Conservation (phyloP, 108 stramenopile genomes). For the Pseudonitzschia multiseries region DNA sequence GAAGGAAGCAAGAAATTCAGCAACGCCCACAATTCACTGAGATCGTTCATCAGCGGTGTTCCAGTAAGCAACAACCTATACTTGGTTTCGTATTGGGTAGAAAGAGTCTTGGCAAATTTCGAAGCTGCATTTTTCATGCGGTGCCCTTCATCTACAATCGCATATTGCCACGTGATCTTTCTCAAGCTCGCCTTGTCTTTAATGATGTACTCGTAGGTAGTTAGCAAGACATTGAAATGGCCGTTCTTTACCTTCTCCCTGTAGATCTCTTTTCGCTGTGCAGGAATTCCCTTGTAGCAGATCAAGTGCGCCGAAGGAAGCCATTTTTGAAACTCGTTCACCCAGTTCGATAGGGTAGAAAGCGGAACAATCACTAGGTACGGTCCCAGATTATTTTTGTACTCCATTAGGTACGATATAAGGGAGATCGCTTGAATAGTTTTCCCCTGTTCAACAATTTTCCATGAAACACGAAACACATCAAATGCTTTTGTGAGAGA, state of each 20-base stretch:
- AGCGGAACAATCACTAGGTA: slow-evolving; percentile 92
- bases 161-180: slow-evolving; percentile 84
- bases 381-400: slow-evolving; percentile 77
- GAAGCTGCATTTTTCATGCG: slow-evolving; percentile 81
- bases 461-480: neutral
- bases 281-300: slow-evolving; percentile 77
- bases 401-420: slow-evolving; percentile 86
- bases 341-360: slow-evolving; percentile 90
- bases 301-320: slow-evolving; percentile 61
- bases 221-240: slow-evolving; percentile 88
- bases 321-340: slow-evolving; percentile 85
- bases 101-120: slow-evolving; percentile 70
- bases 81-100: slow-evolving; percentile 52
- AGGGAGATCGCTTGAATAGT: slow-evolving; percentile 95
- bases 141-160: slow-evolving; percentile 94
- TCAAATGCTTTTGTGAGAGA: neutral
- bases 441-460: slow-evolving; percentile 57
- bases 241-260: slow-evolving; percentile 73
- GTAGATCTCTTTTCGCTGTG: slow-evolving; percentile 69
- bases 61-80: slow-evolving; percentile 81
- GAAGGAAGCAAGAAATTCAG: slow-evolving; percentile 70
- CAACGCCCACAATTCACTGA: slow-evolving; percentile 67
- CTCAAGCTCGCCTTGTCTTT: slow-evolving; percentile 83
- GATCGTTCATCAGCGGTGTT: slow-evolving; percentile 87
- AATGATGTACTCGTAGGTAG: slow-evolving; percentile 93